Conservation (phyloP, 2,329 filamentous ascomycete genomes). For the Lasiodiplodia theobromae region DNA sequence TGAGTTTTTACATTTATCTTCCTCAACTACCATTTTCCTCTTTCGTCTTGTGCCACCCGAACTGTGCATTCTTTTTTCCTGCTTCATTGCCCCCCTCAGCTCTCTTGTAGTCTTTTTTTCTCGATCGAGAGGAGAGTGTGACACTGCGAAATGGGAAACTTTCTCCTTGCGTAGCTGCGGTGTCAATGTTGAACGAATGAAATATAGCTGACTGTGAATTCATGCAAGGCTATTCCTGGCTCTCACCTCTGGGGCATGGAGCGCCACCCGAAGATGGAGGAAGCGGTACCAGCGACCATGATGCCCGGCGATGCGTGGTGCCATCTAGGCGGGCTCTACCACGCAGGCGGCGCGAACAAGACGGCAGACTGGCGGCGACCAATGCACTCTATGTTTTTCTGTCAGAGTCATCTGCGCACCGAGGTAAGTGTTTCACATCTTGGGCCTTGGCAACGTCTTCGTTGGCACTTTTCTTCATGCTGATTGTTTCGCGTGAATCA, state of each 20-base stretch:
- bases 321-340: conserved; percentile 51
- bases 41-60: neutral
- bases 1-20: neutral
- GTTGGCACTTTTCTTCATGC: neutral
- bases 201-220: neutral
- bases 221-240: conserved; percentile 44
- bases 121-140: neutral
- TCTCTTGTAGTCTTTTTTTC: neutral
- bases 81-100: too few relatives aligned
- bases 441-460: neutral
- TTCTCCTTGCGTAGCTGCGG: neutral
- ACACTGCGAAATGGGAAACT: neutral
- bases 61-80: neutral
- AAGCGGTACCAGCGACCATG: conserved; percentile 50
- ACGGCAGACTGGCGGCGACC: conserved; percentile 32
- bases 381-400: conserved; percentile 30
- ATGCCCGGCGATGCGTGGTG: conserved; percentile 51
- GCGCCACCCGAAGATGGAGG: conserved; percentile 46
- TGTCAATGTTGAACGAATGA: neutral
- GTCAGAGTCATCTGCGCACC: conserved; percentile 11
- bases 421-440: conserved; percentile 4
- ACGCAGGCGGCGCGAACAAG: conserved; percentile 50
- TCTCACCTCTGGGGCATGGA: conserved; percentile 53
- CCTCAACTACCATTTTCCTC: neutral
- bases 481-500: neutral